phyloP scores from a whole-genome alignment of 2,329 filamentous ascomycete genomes.

The Fusarium solani-melongenae region DNA sequence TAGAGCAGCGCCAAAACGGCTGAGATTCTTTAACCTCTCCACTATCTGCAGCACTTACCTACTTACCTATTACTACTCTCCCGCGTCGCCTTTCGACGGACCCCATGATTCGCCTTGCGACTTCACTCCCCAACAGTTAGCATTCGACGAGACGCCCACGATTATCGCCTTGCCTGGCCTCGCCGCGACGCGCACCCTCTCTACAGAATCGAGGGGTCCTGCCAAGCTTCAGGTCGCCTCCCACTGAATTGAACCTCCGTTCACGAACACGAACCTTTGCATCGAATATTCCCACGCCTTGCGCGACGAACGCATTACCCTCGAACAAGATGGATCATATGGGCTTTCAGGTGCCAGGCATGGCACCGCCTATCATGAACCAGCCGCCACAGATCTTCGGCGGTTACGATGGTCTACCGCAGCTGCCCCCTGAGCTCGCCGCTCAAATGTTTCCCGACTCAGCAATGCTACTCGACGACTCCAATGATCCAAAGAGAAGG shows the following conservation, averaged over 20 bases:
- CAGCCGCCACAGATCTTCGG: constrained; percentile 78
- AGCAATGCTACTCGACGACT: constrained; percentile 68
- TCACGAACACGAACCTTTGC: constrained; percentile 5
- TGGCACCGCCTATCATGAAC: constrained; percentile 71
- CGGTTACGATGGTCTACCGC: constrained; percentile 70
- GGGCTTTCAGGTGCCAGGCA: constrained; percentile 68
- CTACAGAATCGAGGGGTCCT: neutral
- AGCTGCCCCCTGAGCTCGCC: constrained; percentile 66
- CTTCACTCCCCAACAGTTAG: neutral
- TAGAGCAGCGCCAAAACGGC: constrained; percentile 29
- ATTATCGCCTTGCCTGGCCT: constrained; percentile 1
- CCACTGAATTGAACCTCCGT: constrained; percentile 23
- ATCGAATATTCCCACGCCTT: constrained; percentile 2
- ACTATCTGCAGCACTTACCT: constrained; percentile 1
- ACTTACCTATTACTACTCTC: neutral
- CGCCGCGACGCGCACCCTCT: constrained; percentile 5
- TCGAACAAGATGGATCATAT: constrained; percentile 57
- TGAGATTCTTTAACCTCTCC: constrained; percentile 29
- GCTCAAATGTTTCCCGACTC: constrained; percentile 71
- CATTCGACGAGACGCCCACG: neutral
- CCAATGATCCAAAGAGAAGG: constrained; percentile 86
- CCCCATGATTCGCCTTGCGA: constrained; percentile 11
- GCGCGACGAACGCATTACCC: neutral
- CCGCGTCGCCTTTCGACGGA: neutral
- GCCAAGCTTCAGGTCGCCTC: constrained; percentile 1